Evolutionary conservation across 306 rosid species (phyloP).

Genomic region (Glycyrrhiza uralensis): DNA sequence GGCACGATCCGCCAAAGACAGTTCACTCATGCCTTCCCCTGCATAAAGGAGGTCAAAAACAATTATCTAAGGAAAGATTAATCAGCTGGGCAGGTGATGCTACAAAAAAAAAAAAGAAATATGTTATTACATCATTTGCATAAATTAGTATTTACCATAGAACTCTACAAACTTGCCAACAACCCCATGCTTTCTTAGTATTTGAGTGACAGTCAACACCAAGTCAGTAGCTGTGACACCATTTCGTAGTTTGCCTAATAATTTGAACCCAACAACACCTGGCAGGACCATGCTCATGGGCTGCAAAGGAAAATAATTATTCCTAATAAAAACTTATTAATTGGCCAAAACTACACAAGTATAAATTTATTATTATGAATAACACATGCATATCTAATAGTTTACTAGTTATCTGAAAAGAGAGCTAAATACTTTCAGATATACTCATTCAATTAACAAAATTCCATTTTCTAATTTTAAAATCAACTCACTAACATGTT

Average conservation of each 20-base stretch:
- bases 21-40: slow-evolving; percentile 93
- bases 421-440: background rate
- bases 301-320: slow-evolving; percentile 35
- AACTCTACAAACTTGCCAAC: slow-evolving; percentile 97
- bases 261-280: slow-evolving; percentile 93
- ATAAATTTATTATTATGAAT: background rate
- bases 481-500: slow-evolving; percentile 1
- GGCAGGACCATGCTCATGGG: slow-evolving; percentile 99
- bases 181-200: slow-evolving; percentile 94
- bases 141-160: slow-evolving; percentile 54
- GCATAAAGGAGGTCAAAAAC: slow-evolving; percentile 33
- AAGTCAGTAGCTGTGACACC: slow-evolving; percentile 97
- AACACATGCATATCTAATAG: background rate
- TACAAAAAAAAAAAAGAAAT: background rate
- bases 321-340: background rate
- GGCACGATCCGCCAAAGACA: slow-evolving; percentile 92
- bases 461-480: background rate
- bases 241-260: slow-evolving; percentile 70
- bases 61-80: slow-evolving; percentile 23
- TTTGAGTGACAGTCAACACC: slow-evolving; percentile 94
- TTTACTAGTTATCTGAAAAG: background rate
- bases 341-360: background rate
- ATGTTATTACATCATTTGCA: background rate
- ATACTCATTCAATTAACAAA: background rate
- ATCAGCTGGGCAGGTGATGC: slow-evolving; percentile 5